Evolutionary conservation across 2,329 filamentous ascomycete genomes (phyloP), one percentile per base, ranked within the genome.

Genomic region (Ustulina deusta): DNA sequence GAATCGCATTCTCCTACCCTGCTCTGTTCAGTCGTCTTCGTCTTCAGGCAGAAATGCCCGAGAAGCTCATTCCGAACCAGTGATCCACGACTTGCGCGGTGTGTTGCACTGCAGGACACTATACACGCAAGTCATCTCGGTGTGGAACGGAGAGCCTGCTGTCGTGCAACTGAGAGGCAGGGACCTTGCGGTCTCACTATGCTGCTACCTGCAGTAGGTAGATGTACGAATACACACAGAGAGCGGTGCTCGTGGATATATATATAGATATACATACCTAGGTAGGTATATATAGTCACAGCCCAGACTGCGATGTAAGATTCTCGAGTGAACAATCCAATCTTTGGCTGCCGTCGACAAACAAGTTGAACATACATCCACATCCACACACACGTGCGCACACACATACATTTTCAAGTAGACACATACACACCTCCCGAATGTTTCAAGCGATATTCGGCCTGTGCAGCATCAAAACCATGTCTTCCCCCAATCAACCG

Each of bases 1-100:
- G 10, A 57, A 32, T 66, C 67, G 67, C 67, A 57, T 34, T 64
- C 32, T 69, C 34, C 40, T 63, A 52, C 67, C 55, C 29, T 60
- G 9, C 15, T 17, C 27, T n/a, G 15, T 11, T 3, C 34, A 15
- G 6, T 34, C 11, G 48, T 27, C 34, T 36, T 20, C 32, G 27
- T 34, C 44, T 25, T 54, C 51, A 58, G 66, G 62, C 57, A 65
- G 58, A 42, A 32, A 49, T 58, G 10, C 15, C 59, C 44, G 36
- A 48, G 13, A 13, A 34, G 34, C n/a, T 20, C 59, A 63, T 38
- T 15, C 38, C n/a, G 11, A 29, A 6, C 29, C 48, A 3, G 29
- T 15, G 51, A n/a, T 20, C 46, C 20, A 27, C 48, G 15, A 36
- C 32, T 27, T 27, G 29, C 52, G 58, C 44, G 48, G 48, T 49